These are phyloP conservation scores for Microdochium trichocladiopsis DNA, from an alignment of 2,329 filamentous ascomycete species.

Conservation along the genomic window DNA sequence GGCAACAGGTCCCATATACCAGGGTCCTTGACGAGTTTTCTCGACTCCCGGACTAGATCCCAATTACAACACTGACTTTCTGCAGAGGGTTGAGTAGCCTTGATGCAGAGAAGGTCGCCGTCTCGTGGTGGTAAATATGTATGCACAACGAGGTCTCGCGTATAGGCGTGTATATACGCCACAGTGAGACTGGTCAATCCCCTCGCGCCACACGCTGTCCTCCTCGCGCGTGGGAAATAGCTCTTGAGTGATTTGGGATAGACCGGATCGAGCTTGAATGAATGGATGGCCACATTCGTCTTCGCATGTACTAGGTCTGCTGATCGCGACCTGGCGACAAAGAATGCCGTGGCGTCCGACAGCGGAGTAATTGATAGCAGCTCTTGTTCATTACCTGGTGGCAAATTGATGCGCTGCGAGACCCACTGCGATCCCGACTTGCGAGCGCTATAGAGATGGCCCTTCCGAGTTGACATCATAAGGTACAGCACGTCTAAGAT, in stretches of 20 bases:
- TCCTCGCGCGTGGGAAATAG: conserved; percentile 44
- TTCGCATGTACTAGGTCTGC: conserved; percentile 56
- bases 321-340: conserved; percentile 48
- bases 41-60: conserved; percentile 42
- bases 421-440: conserved; percentile 38
- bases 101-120: conserved; percentile 50
- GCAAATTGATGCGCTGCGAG: conserved; percentile 36
- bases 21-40: conserved; percentile 50
- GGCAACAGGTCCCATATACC: conserved; percentile 59
- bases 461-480: conserved; percentile 22
- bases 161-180: conserved; percentile 53
- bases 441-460: conserved; percentile 17
- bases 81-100: conserved; percentile 30
- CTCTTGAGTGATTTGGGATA: conserved; percentile 52
- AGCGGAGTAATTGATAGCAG: conserved; percentile 52
- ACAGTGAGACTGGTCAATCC: conserved; percentile 58
- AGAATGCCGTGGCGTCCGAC: conserved; percentile 49
- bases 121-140: conserved; percentile 50
- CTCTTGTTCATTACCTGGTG: conserved; percentile 30
- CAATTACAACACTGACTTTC: conserved; percentile 41
- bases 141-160: conserved; percentile 57
- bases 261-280: conserved; percentile 52
- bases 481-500: conserved; percentile 17
- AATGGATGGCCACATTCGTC: conserved; percentile 49
- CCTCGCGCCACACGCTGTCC: conserved; percentile 44